Base-by-base conservation (phyloP, 169 alveolate species). In the Cryptosporidium meleagridis region DNA sequence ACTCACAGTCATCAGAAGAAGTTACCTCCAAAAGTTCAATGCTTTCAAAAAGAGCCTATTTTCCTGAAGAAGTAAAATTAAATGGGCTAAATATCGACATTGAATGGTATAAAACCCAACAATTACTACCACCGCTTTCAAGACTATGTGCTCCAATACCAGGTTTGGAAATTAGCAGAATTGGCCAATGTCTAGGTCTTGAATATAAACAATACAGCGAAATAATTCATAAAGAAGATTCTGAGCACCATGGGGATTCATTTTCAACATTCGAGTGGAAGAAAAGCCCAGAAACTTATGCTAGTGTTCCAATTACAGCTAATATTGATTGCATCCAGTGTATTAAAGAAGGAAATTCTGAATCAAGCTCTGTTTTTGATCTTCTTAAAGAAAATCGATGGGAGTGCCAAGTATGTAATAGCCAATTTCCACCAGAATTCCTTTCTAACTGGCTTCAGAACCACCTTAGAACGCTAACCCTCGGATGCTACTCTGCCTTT, bases 81-180 rank as follows among this genome's bases (percentile, higher is more conserved):
- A 86, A 92, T 48, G 94, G 91, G n/a, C 86, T 95, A 69, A 85
- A 85, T 41, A 85, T 96, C 5, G 99, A 97, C 70, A 89, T 94
- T 70, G 95, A 94, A 9, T 97, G 97, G 95, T 98, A 98, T 92
- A 94, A 96, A 69, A 70, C 96, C n/a, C 96, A 95, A 68, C 98
- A 98, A 91, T 91, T 98, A 35, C 92, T 97, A 1, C 98, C 98
- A 14, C 99, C 99, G 1, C 91, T 98, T 0, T 80, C 94, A 52
- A 92, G 99, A 23, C 87, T 98, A 18, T 95, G 97, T 59, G 96
- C 96, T 52, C 97, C 95, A 68, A 96, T 97, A 8, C 96, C 93
- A 48, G 98, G 98, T 37, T 94, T 97, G 5, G 96, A 93, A 75
- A 91, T 94, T 51, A 94, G 93, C 75, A 94, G 95, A 48, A 65